Evolutionary conservation across 1,139 yeast genomes (phyloP).

Genomic region (Starmera stellimalicola): DNA sequence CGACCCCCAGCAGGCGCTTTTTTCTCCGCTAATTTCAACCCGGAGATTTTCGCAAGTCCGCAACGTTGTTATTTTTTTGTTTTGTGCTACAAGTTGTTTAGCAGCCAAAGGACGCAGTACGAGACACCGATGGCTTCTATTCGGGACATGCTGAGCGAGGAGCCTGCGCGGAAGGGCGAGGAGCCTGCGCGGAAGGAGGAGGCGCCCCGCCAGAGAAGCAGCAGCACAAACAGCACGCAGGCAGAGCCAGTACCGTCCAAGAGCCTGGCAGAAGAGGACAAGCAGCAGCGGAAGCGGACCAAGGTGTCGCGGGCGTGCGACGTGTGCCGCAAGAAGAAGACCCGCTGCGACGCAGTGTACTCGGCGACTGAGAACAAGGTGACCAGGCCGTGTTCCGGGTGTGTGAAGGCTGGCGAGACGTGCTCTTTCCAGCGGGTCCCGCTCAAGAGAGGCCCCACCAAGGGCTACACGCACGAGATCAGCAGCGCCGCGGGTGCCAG

Average conservation of each 20-base stretch:
- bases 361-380: slow-evolving; percentile 33
- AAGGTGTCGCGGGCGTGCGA: slow-evolving; percentile 66
- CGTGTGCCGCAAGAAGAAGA: slow-evolving; percentile 54
- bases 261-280: neutral
- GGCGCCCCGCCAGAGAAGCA: neutral
- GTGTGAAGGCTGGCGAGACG: slow-evolving; percentile 40
- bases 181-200: neutral
- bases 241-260: neutral
- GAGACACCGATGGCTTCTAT: neutral
- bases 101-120: too few relatives aligned
- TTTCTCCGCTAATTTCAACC: too few relatives aligned
- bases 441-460: slow-evolving; percentile 68
- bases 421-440: slow-evolving; percentile 65
- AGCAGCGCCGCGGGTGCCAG: neutral
- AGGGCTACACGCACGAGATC: slow-evolving; percentile 35
- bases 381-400: slow-evolving; percentile 45
- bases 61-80: too few relatives aligned
- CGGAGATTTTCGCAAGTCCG: too few relatives aligned
- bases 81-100: too few relatives aligned
- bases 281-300: slow-evolving; percentile 38
- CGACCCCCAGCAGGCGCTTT: too few relatives aligned
- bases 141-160: neutral
- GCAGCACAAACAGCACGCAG: neutral
- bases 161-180: neutral
- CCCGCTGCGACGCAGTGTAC: slow-evolving; percentile 52